phyloP scores from a whole-genome alignment of 352 stramenopile genomes.

The Phytophthora nicotianae region DNA sequence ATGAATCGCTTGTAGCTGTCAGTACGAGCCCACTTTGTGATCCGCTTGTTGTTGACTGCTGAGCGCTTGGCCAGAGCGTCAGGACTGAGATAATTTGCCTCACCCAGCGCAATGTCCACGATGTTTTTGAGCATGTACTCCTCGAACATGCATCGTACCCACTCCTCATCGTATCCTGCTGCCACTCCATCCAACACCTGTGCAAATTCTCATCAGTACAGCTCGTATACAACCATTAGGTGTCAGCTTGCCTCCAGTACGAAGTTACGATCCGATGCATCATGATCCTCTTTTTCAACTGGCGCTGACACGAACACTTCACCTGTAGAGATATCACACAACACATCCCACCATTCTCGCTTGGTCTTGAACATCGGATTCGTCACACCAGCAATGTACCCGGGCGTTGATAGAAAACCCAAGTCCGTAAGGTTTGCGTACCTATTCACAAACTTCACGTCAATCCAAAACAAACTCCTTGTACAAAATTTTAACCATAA shows the following conservation, averaged over 20 bases:
- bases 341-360: slow-evolving; percentile 91
- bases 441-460: slow-evolving; percentile 22
- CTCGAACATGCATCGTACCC: slow-evolving; percentile 88
- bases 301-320: slow-evolving; percentile 68
- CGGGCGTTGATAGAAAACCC: slow-evolving; percentile 80
- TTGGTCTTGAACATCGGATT: slow-evolving; percentile 94
- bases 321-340: slow-evolving; percentile 87
- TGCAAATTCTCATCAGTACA: slow-evolving; percentile 2
- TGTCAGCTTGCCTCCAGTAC: slow-evolving; percentile 63
- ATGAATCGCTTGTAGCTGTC: slow-evolving; percentile 88
- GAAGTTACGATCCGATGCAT: slow-evolving; percentile 70
- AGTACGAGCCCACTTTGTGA: slow-evolving; percentile 86
- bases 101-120: slow-evolving; percentile 77
- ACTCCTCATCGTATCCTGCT: slow-evolving; percentile 85
- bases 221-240: background rate
- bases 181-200: slow-evolving; percentile 83
- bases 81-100: slow-evolving; percentile 77
- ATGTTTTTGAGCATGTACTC: slow-evolving; percentile 89
- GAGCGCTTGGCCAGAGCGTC: slow-evolving; percentile 77
- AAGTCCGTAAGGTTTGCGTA: slow-evolving; percentile 92
- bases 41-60: slow-evolving; percentile 87
- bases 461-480: background rate
- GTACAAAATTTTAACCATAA: slow-evolving; percentile 2
- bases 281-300: slow-evolving; percentile 78
- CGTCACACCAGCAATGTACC: slow-evolving; percentile 91